These are phyloP conservation scores for Nakazawaea ishiwadae DNA, from an alignment of 805 yeast species.

Conservation along the genomic window DNA sequence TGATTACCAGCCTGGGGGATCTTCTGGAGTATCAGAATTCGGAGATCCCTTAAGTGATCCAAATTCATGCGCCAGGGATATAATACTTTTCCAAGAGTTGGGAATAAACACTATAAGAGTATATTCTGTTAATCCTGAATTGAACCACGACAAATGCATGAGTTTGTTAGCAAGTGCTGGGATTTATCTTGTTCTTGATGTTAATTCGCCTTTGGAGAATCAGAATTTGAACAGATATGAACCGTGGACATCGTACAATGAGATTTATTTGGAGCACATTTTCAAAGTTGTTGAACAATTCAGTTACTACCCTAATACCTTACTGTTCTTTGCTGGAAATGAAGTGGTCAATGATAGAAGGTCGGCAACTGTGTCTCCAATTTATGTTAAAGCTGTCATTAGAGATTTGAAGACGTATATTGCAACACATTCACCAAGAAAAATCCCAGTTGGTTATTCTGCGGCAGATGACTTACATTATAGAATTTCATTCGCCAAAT, in stretches of 20 bases:
- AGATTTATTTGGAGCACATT: constrained; percentile 66
- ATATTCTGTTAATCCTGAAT: constrained; percentile 77
- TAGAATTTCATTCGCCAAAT: constrained; percentile 72
- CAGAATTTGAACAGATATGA: constrained; percentile 87
- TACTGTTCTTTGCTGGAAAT: constrained; percentile 90
- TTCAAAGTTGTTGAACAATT: constrained; percentile 79
- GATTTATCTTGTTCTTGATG: constrained; percentile 86
- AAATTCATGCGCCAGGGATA: constrained; percentile 73
- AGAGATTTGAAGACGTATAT: constrained; percentile 80
- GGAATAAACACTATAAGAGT: constrained; percentile 87
- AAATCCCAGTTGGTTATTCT: constrained; percentile 88
- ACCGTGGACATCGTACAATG: constrained; percentile 86
- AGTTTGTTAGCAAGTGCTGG: constrained; percentile 87
- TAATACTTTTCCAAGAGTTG: constrained; percentile 71
- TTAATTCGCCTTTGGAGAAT: constrained; percentile 75
- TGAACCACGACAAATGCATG: constrained; percentile 89
- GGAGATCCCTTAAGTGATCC: constrained; percentile 78
- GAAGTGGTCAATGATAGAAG: constrained; percentile 79
- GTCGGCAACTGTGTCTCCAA: constrained; percentile 68
- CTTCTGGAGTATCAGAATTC: constrained; percentile 57
- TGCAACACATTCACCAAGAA: constrained; percentile 49
- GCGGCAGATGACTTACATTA: constrained; percentile 90
- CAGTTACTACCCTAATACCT: constrained; percentile 78
- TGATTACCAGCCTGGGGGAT: constrained; percentile 96
- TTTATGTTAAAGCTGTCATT: constrained; percentile 70